Percentiles rank a stretch among this genome's conserved stretches.
Evolutionary conservation across 2,329 filamentous ascomycete genomes (phyloP).

Genomic region (Monosporascus ibericus): DNA sequence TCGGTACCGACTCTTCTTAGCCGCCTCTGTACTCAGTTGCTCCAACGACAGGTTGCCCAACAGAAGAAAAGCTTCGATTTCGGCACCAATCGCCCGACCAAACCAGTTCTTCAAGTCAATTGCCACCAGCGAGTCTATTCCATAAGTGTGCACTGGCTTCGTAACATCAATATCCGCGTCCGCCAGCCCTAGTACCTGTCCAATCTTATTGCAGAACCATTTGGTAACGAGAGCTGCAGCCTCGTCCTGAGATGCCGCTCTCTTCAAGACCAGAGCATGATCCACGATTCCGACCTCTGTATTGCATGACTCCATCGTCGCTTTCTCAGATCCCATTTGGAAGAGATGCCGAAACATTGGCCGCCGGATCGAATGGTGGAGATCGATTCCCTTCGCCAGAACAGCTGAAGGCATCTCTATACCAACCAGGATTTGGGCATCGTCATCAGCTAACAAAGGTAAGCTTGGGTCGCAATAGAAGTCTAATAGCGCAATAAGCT

Average conservation of each 20-base stretch:
- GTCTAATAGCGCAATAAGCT: constrained; percentile 2
- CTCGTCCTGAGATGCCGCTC: constrained; percentile 36
- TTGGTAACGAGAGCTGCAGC: constrained; percentile 52
- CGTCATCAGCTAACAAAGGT: neutral
- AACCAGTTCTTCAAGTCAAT: constrained; percentile 1
- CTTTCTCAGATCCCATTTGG: neutral
- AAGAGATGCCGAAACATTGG: constrained; percentile 7
- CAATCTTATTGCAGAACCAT: neutral
- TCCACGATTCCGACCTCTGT: constrained; percentile 34
- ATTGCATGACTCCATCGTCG: constrained; percentile 16
- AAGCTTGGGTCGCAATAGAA: constrained; percentile 6
- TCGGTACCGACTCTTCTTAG: too few relatives aligned
- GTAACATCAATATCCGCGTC: neutral
- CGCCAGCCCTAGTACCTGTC: neutral
- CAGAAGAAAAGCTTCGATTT: too few relatives aligned
- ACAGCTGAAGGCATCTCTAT: neutral
- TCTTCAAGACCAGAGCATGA: constrained; percentile 18
- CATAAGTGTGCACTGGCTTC: neutral
- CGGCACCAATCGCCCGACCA: too few relatives aligned
- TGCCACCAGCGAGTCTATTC: neutral
- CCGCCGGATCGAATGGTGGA: constrained; percentile 4
- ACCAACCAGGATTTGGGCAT: constrained; percentile 4
- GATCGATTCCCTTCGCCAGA: constrained; percentile 4
- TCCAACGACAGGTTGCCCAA: too few relatives aligned
- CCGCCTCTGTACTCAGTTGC: too few relatives aligned